Conservation (phyloP, 2,329 filamentous ascomycete species). For the Macrophomina phaseolina region DNA sequence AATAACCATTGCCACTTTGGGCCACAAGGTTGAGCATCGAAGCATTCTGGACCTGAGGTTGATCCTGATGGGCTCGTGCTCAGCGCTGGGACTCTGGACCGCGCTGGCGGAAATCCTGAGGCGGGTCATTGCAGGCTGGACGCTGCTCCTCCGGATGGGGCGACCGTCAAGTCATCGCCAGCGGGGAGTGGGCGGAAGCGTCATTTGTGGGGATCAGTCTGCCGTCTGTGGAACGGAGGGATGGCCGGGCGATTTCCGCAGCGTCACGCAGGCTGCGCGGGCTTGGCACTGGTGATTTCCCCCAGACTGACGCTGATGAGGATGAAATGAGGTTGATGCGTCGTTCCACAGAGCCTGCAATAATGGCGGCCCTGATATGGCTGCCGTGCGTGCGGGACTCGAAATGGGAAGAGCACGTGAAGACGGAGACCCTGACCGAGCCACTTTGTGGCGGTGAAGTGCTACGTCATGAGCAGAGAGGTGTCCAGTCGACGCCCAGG, state of each 20-base stretch:
- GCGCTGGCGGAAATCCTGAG: background rate
- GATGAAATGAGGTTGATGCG: constrained; percentile 12
- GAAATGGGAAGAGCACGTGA: background rate
- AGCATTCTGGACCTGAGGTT: constrained; percentile 2
- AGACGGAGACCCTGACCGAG: constrained; percentile 13
- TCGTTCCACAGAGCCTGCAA: constrained; percentile 4
- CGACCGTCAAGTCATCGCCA: background rate
- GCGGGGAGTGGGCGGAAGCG: background rate
- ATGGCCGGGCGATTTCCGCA: background rate
- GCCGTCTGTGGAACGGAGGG: background rate
- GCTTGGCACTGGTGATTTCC: background rate
- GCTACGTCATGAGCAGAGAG: constrained; percentile 14
- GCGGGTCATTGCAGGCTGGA: background rate
- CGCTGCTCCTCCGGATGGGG: background rate
- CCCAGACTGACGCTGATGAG: background rate
- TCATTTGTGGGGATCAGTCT: background rate
- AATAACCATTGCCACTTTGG: background rate
- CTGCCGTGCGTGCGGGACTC: background rate
- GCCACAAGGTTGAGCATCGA: background rate
- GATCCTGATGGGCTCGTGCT: constrained; percentile 19
- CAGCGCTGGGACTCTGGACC: constrained; percentile 10
- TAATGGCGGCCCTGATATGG: background rate
- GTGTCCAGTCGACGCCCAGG: constrained; percentile 1
- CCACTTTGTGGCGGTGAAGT: constrained; percentile 18
- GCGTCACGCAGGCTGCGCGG: background rate